Percentiles rank a stretch among this genome's conserved stretches.
Evolutionary conservation across 2,329 filamentous ascomycete genomes (phyloP).

Genomic region (Trichothecium sympodiale): DNA sequence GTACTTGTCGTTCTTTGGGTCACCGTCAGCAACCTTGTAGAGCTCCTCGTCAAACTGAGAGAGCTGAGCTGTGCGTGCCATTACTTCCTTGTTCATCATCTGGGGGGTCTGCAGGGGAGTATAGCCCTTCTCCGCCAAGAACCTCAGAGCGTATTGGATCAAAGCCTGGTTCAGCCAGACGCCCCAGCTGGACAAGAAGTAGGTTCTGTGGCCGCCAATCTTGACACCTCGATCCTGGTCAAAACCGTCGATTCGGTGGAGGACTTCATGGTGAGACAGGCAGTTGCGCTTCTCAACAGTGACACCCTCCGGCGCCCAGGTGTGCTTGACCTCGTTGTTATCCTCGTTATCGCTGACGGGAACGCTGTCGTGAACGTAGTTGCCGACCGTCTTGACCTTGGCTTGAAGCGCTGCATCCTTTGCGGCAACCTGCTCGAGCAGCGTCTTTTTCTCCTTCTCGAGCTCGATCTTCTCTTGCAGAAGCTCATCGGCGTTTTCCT

Average conservation of each 20-base stretch:
- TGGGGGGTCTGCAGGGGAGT: constrained; percentile 77
- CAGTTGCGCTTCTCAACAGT: constrained; percentile 62
- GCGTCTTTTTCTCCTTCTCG: constrained; percentile 70
- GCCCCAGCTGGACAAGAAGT: constrained; percentile 83
- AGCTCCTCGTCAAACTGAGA: constrained; percentile 96
- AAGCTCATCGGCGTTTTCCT: constrained; percentile 76
- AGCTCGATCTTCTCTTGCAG: constrained; percentile 67
- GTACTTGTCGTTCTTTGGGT: constrained; percentile 80
- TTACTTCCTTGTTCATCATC: constrained; percentile 90
- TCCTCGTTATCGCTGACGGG: constrained; percentile 80
- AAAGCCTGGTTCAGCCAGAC: constrained; percentile 87
- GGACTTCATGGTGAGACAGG: constrained; percentile 91
- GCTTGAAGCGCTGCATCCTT: constrained; percentile 65
- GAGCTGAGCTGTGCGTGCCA: constrained; percentile 96
- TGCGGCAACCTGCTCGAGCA: constrained; percentile 61
- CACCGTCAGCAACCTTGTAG: constrained; percentile 84
- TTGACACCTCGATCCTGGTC: constrained; percentile 90
- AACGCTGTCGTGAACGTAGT: constrained; percentile 71
- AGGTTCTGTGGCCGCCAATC: constrained; percentile 87
- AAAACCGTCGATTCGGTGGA: constrained; percentile 79
- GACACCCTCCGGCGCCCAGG: constrained; percentile 70
- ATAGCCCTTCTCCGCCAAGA: constrained; percentile 71
- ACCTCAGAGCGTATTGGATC: constrained; percentile 90
- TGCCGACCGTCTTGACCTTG: constrained; percentile 70
- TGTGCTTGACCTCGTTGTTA: constrained; percentile 66